These are phyloP conservation scores for Fomitopsis pinicola DNA, from an alignment of 1,284 basidiomycete species.

Conservation along the genomic window DNA sequence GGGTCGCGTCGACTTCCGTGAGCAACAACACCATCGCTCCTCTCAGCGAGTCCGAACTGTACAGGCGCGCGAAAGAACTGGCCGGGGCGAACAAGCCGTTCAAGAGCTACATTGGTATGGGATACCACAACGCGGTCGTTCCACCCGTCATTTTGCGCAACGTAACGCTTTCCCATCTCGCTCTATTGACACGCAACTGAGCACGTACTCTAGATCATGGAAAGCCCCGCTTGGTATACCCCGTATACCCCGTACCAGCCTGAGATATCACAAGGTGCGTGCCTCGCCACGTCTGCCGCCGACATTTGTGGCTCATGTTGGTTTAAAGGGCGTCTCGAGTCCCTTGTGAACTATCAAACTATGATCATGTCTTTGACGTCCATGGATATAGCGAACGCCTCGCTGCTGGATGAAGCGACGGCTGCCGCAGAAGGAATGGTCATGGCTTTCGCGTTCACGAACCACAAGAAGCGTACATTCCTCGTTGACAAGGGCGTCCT, in stretches of 20 bases:
- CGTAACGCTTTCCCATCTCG: conserved; percentile 35
- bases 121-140: conserved; percentile 92
- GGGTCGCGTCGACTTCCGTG: conserved; percentile 60
- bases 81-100: conserved; percentile 77
- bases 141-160: conserved; percentile 93
- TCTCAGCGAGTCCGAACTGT: conserved; percentile 85
- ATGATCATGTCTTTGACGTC: conserved; percentile 94
- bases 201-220: conserved; percentile 62
- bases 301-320: conserved; percentile 10
- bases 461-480: conserved; percentile 80
- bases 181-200: background rate
- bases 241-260: conserved; percentile 95
- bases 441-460: conserved; percentile 65
- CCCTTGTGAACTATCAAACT: conserved; percentile 95
- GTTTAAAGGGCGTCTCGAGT: conserved; percentile 82
- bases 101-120: conserved; percentile 97
- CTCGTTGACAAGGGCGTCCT: conserved; percentile 80
- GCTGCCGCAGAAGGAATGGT: conserved; percentile 94
- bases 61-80: conserved; percentile 71
- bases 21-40: conserved; percentile 68
- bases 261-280: conserved; percentile 85
- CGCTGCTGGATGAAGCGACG: conserved; percentile 88
- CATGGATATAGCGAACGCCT: conserved; percentile 94
- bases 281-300: background rate
- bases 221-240: conserved; percentile 98